Evolutionary conservation across 148 eudicot genomes (phyloP).

Genomic region (Drosera capensis): DNA sequence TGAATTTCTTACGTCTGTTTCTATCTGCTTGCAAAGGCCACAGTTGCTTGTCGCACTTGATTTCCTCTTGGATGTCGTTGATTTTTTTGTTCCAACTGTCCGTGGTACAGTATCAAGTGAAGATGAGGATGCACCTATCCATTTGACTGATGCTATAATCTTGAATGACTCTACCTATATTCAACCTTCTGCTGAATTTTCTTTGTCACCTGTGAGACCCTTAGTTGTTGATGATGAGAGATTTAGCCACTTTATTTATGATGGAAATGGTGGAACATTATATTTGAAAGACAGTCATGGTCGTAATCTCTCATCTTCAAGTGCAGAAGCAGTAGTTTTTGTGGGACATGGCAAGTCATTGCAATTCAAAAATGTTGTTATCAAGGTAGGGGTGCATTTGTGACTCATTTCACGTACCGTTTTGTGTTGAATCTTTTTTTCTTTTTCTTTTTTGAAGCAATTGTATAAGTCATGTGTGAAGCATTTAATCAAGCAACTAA

Average conservation of each 20-base stretch:
- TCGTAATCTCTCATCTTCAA: conserved; percentile 33
- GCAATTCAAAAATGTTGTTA: conserved; percentile 61
- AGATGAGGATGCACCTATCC: conserved; percentile 39
- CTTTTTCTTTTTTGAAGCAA: conserved; percentile 1
- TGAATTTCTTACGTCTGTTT: conserved; percentile 41
- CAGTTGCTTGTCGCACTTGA: conserved; percentile 96
- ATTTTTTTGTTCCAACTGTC: conserved; percentile 84
- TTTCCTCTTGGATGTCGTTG: conserved; percentile 72
- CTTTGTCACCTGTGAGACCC: conserved; percentile 69
- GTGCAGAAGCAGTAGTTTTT: conserved; percentile 53
- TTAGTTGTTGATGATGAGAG: conserved; percentile 69
- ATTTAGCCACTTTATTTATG: conserved; percentile 55
- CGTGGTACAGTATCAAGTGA: conserved; percentile 48
- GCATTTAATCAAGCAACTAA: neutral
- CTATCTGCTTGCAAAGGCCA: conserved; percentile 81
- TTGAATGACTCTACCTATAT: conserved; percentile 37
- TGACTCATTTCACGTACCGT: neutral
- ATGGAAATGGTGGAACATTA: conserved; percentile 79
- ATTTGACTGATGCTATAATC: conserved; percentile 48
- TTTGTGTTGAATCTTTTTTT: too few relatives aligned
- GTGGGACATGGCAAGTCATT: conserved; percentile 77
- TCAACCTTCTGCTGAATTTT: conserved; percentile 48
- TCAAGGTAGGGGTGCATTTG: conserved; percentile 31
- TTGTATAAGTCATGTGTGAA: neutral
- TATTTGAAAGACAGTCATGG: conserved; percentile 56